Percentiles rank a stretch among this genome's conserved stretches.
Conservation (phyloP, 495 filamentous ascomycete genomes). For the Neurospora sp. region DNA sequence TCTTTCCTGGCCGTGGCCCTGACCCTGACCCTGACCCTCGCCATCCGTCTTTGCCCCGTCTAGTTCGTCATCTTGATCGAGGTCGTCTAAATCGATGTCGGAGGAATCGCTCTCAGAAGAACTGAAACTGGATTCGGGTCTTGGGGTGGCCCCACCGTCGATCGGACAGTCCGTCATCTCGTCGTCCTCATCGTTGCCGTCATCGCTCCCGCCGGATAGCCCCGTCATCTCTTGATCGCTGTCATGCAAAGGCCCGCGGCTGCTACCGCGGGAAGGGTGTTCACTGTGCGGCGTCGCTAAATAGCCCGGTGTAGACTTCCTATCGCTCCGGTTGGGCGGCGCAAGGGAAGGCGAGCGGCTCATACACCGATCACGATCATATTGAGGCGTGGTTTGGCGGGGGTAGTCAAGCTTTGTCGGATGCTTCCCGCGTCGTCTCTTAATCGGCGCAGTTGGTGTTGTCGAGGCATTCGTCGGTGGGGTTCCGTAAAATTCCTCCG, state of each 20-base stretch:
- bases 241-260: conserved; percentile 9
- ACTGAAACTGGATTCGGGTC: not conserved
- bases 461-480: not conserved
- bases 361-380: conserved; percentile 12
- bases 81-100: not conserved
- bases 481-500: not conserved
- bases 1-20: not conserved
- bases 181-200: conserved; percentile 8
- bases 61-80: conserved; percentile 24
- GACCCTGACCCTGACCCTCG: conserved; percentile 2
- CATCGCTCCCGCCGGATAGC: conserved; percentile 5
- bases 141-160: not conserved
- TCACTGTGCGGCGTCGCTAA: conserved; percentile 47
- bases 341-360: conserved; percentile 22
- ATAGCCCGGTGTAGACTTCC: conserved; percentile 38
- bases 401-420: not conserved
- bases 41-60: conserved; percentile 25
- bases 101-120: not conserved
- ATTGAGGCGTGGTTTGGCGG: not conserved
- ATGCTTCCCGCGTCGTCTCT: not conserved
- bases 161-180: conserved; percentile 1
- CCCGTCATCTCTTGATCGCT: conserved; percentile 7
- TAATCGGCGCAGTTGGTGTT: not conserved
- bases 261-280: conserved; percentile 17
- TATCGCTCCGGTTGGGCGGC: conserved; percentile 9